Conservation (phyloP, 192 early-diverging fungal species). For the Umbelopsis sp. region DNA sequence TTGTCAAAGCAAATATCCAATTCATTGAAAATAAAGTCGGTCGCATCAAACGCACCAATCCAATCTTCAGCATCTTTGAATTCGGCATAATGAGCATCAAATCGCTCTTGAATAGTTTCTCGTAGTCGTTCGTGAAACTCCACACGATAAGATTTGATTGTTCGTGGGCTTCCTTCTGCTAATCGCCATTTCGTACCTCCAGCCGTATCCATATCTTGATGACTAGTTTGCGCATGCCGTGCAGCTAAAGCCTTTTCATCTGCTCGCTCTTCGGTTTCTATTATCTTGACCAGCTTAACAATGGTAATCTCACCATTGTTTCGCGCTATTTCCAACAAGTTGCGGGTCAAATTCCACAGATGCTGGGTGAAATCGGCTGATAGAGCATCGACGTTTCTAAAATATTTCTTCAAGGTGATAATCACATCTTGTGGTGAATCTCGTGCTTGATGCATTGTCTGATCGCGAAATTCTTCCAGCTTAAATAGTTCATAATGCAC, state of each 20-base stretch:
- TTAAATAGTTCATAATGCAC: conserved; percentile 89
- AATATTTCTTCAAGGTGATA: conserved; percentile 85
- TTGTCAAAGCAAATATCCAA: conserved; percentile 88
- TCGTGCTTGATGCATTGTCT: conserved; percentile 77
- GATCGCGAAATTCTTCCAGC: conserved; percentile 86
- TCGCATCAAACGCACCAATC: conserved; percentile 58
- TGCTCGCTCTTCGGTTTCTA: conserved; percentile 89
- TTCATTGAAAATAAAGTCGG: conserved; percentile 88
- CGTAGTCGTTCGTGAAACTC: conserved; percentile 78
- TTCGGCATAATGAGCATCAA: conserved; percentile 64
- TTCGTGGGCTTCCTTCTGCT: conserved; percentile 45
- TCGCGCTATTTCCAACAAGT: conserved; percentile 80
- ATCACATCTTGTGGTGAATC: conserved; percentile 73
- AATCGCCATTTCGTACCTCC: conserved; percentile 45
- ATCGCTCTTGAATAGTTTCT: conserved; percentile 68
- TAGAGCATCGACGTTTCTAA: conserved; percentile 79
- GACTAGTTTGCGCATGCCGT: conserved; percentile 45
- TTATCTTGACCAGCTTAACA: conserved; percentile 91
- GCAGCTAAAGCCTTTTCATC: conserved; percentile 73
- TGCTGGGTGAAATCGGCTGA: conserved; percentile 84
- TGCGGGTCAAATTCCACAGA: conserved; percentile 81
- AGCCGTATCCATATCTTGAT: conserved; percentile 48
- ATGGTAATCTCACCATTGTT: conserved; percentile 68
- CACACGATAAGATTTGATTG: conserved; percentile 73
- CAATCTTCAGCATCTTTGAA: conserved; percentile 62